These are phyloP conservation scores for Glutinoglossum americanum DNA, from an alignment of 495 filamentous ascomycete species.

Conservation along the genomic window DNA sequence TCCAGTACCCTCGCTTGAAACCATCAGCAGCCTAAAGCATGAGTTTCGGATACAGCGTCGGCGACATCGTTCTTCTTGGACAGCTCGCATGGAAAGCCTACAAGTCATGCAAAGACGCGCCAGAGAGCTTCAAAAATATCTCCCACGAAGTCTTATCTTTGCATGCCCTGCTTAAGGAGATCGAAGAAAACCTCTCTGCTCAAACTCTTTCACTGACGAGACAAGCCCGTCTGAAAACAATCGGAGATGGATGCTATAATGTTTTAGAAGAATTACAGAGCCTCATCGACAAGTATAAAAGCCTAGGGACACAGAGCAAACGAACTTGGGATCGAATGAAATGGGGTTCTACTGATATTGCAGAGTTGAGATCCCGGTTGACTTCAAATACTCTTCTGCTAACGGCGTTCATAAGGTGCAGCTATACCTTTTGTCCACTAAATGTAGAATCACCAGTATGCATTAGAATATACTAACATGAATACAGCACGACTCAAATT, in stretches of 20 bases:
- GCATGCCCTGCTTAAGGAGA: conserved; percentile 6
- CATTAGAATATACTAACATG: too few species aligned
- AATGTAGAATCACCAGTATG: too few species aligned
- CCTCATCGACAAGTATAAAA: conserved; percentile 15
- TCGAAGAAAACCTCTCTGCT: conserved; percentile 14
- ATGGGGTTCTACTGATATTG: conserved; percentile 14
- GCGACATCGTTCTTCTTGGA: conserved; percentile 1
- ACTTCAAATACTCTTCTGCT: too few species aligned
- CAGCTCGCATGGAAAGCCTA: neutral
- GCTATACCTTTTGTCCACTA: too few species aligned
- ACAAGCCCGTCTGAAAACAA: conserved; percentile 9
- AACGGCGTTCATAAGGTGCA: too few species aligned
- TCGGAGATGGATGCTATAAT: conserved; percentile 12
- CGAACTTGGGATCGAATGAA: conserved; percentile 19
- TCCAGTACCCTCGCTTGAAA: too few species aligned
- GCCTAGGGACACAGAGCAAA: too few species aligned
- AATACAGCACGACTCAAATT: neutral
- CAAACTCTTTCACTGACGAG: conserved; percentile 8
- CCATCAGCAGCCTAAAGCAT: too few species aligned
- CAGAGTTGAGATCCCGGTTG: conserved; percentile 16
- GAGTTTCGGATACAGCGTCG: too few species aligned
- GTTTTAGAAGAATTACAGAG: conserved; percentile 15
- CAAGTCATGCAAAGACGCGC: too few species aligned
- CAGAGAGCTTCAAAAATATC: too few species aligned
- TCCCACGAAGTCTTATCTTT: too few species aligned